Base-by-base conservation (phyloP, 2,329 filamentous ascomycete genomes). In the Lojkania enalia region DNA sequence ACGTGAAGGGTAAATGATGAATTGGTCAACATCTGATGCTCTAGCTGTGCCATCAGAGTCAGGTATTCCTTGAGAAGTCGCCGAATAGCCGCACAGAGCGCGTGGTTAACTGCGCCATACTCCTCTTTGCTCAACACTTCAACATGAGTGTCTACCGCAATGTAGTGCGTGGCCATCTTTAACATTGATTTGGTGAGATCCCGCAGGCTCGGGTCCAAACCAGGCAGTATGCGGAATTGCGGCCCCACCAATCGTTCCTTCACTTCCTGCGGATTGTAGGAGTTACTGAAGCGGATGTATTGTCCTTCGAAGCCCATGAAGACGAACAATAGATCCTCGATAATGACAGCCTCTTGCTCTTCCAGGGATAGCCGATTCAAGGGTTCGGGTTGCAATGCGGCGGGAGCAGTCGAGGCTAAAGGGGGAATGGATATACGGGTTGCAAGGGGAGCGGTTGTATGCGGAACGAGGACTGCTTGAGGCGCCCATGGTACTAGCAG, bases 301-400 rank as follows among this genome's bases (percentile, higher is more conserved):
- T 96, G 90, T n/a, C 94, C 94, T 71, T 99, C 94, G 53, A 90
- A 96, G 18, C 94, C 94, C 91, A 99, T 96, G 60, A 97, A 95
- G 4, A 95, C 90, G 64, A 92, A 96, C 25, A 97, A 72, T 13
- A 99, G 73, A 60, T 99, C 94, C 57, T 96, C 91, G 32, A 97
- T 77, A 35, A 99, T 86, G 6, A 84, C 87, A 18, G 84, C 82
- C 72, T 99, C 94, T 69, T 99, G 94, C 2, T 82, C 81, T 54
- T 95, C 87, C 20, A 95, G 74, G 0, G 84, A 84, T 47, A 97
- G 73, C 45, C 88, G 83, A 44, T 79, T 76, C 13, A 97, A 76
- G 5, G 85, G 77, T 37, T 75, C 74, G 1, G 88, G 87, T 32
- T 88, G 84, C 37, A 90, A 76, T 5, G 80, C 74, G 39, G 81